Evolutionary conservation across 2,329 filamentous ascomycete species (phyloP).

Genomic region (Scytalidium sp.): DNA sequence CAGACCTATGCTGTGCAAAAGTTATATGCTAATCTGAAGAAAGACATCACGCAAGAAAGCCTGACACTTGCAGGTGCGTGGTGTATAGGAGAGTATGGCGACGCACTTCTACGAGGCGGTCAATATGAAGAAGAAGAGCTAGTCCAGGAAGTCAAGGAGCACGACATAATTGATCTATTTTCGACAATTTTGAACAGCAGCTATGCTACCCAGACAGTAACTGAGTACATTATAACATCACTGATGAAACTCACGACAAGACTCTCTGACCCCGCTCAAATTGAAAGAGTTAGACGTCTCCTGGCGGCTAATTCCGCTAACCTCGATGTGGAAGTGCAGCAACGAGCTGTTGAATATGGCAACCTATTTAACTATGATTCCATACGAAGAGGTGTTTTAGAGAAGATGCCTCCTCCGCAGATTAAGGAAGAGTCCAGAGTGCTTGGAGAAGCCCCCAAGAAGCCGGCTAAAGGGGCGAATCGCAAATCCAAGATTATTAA

Average conservation of each 20-base stretch:
- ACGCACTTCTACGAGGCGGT: conserved; percentile 81
- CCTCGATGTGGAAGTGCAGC: conserved; percentile 92
- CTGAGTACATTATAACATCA: conserved; percentile 93
- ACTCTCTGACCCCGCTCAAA: conserved; percentile 76
- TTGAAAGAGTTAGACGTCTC: conserved; percentile 79
- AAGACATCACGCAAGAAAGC: conserved; percentile 96
- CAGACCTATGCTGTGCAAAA: conserved; percentile 98
- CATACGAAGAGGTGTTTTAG: conserved; percentile 83
- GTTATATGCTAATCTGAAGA: conserved; percentile 84
- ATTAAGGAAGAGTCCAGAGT: conserved; percentile 95
- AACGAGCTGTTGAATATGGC: conserved; percentile 90
- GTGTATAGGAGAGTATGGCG: conserved; percentile 97
- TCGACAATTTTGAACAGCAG: conserved; percentile 89
- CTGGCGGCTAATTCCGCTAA: conserved; percentile 78
- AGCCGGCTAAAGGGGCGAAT: conserved; percentile 65
- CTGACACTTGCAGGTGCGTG: conserved; percentile 89
- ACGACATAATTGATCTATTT: conserved; percentile 91
- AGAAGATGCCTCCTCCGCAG: conserved; percentile 97
- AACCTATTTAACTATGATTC: conserved; percentile 92
- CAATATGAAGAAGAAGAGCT: conserved; percentile 94
- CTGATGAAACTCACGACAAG: conserved; percentile 93
- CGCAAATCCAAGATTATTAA: conserved; percentile 76
- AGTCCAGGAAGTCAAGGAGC: conserved; percentile 76
- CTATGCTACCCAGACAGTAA: conserved; percentile 86
- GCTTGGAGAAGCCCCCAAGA: conserved; percentile 73